Evolutionary conservation across 345 rosid genomes (phyloP), one percentile per base, ranked within the genome.

Genomic region (Gossypium mustelinum): DNA sequence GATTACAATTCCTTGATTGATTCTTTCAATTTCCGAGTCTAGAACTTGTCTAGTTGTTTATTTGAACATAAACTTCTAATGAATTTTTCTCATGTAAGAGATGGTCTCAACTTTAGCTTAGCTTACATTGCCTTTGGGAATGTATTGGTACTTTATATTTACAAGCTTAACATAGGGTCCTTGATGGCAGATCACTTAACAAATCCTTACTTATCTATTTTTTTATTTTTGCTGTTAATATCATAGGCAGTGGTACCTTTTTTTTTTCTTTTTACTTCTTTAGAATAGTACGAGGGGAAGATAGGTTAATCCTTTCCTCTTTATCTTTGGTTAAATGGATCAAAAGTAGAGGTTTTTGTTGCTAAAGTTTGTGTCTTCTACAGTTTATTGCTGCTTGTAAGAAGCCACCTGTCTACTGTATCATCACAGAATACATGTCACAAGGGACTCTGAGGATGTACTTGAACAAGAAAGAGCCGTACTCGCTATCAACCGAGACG

Each of bases 391-490:
- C 99, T 55, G 97, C 99, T 20, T 91, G 99, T 77, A 88, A 87
- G 84, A 95, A 88, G 88, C 99, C 98, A 0, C 99, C 99, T 0
- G 97, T 93, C 43, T 95, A 95, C 83, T 95, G 99, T 77, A 95
- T 95, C 80, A 91, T 95, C 83, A 95, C 97, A 1, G 99, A 95
- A 76, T 95, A 93, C 88, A 95, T 95, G 99, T 95, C 99, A 2
- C 99, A 92, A 88, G 99, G 99, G 34, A 95, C 90, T 45, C 92
- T 95, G 14, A 82, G 99, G 84, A 93, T 95, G 99, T 95, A 95
- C 75, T 97, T 95, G 16, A 95, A 93, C 92, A 95, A 95, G 88
- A 93, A 95, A 84, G 96, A 88, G 85, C 99, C 99, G 1, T 89
- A 93, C 79, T 95, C 99, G 0, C 94, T 95, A 27, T 95, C 99